Evolutionary conservation across 495 filamentous ascomycete genomes (phyloP), one percentile per base, ranked within the genome.

Genomic region (Talaromyces thailandensis): DNA sequence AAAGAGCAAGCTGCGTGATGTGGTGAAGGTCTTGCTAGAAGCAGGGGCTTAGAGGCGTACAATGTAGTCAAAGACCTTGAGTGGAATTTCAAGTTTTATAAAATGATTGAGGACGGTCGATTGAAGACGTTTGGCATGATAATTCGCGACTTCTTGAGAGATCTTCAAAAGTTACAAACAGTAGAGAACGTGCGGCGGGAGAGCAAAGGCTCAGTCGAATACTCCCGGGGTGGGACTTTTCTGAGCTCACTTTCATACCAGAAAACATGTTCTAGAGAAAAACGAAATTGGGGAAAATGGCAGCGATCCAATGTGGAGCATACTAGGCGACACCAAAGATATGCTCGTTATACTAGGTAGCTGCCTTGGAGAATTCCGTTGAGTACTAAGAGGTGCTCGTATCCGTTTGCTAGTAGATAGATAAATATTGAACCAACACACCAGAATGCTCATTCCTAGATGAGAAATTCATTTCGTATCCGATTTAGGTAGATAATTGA

Each of bases 271-370:
- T 25, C 6, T 29, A 57, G 14, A 18, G 55, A 14, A 29, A 57
- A 9, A 57, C 37, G 55, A 32, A 57, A 37, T 57, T n/a, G n/a
- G 55, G 55, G 7, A 57, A 32, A 5, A 37, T 56, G 51, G 51
- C 16, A 6, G 55, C 31, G 25, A n/a, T 32, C 55, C 55, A 28
- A 11, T 23, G 28, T 57, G 28, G 55, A 21, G 18, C 16, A 57
- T 57, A 29, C 21, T 57, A 57, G 55, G 55, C 28, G 28, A 57
- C 11, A 57, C 1, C 23, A 4, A 57, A 21, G 55, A 57, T 57
- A 57, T 57, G 55, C 55, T 57, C 11, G 55, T 57, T 4, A 57
- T 57, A 11, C 31, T 57, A 32, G 55, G 26, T 11, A 57, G 55
- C 28, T 21, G 4, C 31, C n/a, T 57, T 32, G 55, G 55, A n/a